Evolutionary conservation across 1,139 yeast genomes (phyloP).

Genomic region (Candida gigantensis): DNA sequence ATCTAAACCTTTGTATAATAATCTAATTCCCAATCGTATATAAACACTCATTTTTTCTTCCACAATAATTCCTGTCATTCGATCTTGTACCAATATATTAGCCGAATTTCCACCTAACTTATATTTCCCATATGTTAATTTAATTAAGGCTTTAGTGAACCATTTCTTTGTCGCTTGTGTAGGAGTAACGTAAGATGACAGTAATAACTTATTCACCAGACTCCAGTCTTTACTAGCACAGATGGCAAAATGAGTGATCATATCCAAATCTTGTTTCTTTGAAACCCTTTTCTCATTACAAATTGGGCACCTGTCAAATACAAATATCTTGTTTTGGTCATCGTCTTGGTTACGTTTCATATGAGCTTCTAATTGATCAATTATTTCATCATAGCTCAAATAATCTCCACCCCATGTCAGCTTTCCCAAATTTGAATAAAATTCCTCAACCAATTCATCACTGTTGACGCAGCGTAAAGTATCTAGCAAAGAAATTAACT

Average conservation of each 20-base stretch:
- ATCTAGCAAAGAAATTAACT: conserved; percentile 59
- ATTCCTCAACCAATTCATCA: conserved; percentile 44
- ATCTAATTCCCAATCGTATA: conserved; percentile 82
- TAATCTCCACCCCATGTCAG: conserved; percentile 58
- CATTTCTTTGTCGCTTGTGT: conserved; percentile 84
- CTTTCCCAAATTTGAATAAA: conserved; percentile 45
- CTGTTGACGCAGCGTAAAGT: conserved; percentile 61
- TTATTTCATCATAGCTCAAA: conserved; percentile 56
- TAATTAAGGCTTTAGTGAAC: conserved; percentile 81
- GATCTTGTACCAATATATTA: conserved; percentile 88
- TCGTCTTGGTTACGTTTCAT: conserved; percentile 23
- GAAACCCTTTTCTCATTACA: conserved; percentile 65
- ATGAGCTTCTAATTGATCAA: conserved; percentile 52
- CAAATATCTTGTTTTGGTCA: conserved; percentile 44
- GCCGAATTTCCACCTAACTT: conserved; percentile 90
- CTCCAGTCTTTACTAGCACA: conserved; percentile 83
- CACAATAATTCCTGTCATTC: conserved; percentile 79
- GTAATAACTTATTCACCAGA: conserved; percentile 62
- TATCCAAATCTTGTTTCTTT: conserved; percentile 60
- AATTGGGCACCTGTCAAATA: conserved; percentile 71
- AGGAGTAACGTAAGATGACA: conserved; percentile 75
- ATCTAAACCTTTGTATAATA: conserved; percentile 75
- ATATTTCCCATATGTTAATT: conserved; percentile 85
- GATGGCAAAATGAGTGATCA: conserved; percentile 82
- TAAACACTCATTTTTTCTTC: conserved; percentile 93